Conservation (phyloP, 176 grass and related monocot genomes). For the bread wheat (Triticum aestivum) region IWGSC_CS_RefSeq_v2.1 NC_057813.1:75144445-75144944, state of each 20-base stretch:
- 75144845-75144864: neutral
- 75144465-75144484: constrained; percentile 46
- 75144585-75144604: constrained; percentile 58
- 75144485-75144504: constrained; percentile 37
- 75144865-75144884: neutral
- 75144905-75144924: no score
- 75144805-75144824: neutral
- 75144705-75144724: constrained; percentile 61
- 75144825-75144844: neutral
- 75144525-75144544: constrained; percentile 59
- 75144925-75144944: no score
- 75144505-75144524: constrained; percentile 51
- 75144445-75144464: constrained; percentile 61
- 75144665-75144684: constrained; percentile 69
- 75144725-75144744: constrained; percentile 75
- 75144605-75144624: constrained; percentile 43
- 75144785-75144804: neutral
- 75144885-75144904: no score
- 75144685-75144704: constrained; percentile 61
- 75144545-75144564: constrained; percentile 80
- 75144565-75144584: constrained; percentile 51
- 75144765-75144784: neutral
- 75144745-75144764: neutral
- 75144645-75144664: constrained; percentile 89
- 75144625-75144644: constrained; percentile 71